Evolutionary conservation across 495 filamentous ascomycete genomes (phyloP).

Genomic region (Penicillium roqueforti): DNA sequence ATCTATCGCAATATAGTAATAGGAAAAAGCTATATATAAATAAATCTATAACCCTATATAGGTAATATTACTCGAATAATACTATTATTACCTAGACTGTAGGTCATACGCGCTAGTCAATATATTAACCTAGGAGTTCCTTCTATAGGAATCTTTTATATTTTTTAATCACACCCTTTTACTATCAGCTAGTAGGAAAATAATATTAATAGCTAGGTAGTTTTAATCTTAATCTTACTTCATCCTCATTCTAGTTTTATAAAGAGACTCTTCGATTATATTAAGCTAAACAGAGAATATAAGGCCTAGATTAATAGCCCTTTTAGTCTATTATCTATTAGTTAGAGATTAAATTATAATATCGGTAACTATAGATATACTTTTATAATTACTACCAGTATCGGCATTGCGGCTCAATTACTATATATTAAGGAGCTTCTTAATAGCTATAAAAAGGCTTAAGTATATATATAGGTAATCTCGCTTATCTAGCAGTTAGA

Average conservation of each 20-base stretch:
- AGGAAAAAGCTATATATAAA: too few species aligned
- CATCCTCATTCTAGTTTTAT: constrained; percentile 32
- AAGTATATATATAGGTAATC: constrained; percentile 28
- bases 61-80: constrained; percentile 8
- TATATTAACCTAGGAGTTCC: constrained; percentile 27
- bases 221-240: constrained; percentile 25
- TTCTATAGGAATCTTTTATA: constrained; percentile 20
- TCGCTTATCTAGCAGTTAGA: constrained; percentile 32
- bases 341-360: not conserved
- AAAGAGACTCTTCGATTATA: constrained; percentile 12
- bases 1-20: too few species aligned
- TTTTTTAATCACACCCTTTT: constrained; percentile 32
- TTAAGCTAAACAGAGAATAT: constrained; percentile 13
- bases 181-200: constrained; percentile 32
- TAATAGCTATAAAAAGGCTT: constrained; percentile 23
- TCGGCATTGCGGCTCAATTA: constrained; percentile 35
- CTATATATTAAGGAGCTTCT: constrained; percentile 37
- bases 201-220: constrained; percentile 15
- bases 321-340: constrained; percentile 26
- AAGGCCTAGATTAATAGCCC: constrained; percentile 34
- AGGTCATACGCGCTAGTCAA: constrained; percentile 26
- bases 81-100: constrained; percentile 25
- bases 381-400: constrained; percentile 34
- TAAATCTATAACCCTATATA: too few species aligned
- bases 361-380: constrained; percentile 32